These are phyloP conservation scores for Jackrogersella multiformis DNA, from an alignment of 495 filamentous ascomycete species.

Conservation along the genomic window DNA sequence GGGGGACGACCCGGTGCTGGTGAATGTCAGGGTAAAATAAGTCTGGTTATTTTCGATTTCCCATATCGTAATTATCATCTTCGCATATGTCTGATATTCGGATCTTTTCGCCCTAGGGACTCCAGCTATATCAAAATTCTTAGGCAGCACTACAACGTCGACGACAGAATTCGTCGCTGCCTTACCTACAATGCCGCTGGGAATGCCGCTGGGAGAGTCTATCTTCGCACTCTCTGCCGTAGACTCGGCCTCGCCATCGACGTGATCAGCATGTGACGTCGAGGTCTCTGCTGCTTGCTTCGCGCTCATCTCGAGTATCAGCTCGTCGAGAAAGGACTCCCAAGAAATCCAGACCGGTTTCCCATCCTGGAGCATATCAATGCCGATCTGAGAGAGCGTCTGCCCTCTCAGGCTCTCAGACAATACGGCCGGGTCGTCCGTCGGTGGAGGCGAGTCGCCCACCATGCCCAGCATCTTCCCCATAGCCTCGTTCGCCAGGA, in stretches of 20 bases:
- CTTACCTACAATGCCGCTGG: slow-evolving; percentile 18
- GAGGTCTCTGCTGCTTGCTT: slow-evolving; percentile 25
- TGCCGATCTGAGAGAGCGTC: slow-evolving; percentile 66
- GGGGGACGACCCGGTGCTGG: slow-evolving; percentile 52
- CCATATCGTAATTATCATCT: slow-evolving; percentile 75
- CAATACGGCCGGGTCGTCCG: slow-evolving; percentile 44
- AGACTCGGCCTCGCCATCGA: slow-evolving; percentile 33
- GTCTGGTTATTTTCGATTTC: slow-evolving; percentile 62
- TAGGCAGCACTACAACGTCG: slow-evolving; percentile 63
- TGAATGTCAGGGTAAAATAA: slow-evolving; percentile 74
- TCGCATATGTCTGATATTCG: slow-evolving; percentile 60
- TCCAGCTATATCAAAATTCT: slow-evolving; percentile 38
- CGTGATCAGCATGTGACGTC: not conserved
- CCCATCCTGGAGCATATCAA: slow-evolving; percentile 69
- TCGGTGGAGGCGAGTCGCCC: slow-evolving; percentile 35
- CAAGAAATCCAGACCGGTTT: slow-evolving; percentile 62
- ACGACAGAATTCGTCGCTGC: slow-evolving; percentile 60
- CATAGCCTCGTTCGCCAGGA: slow-evolving; percentile 78
- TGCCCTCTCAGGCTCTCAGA: slow-evolving; percentile 63
- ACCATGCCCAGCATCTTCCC: slow-evolving; percentile 66
- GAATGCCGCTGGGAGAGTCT: slow-evolving; percentile 1
- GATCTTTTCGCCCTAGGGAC: slow-evolving; percentile 45
- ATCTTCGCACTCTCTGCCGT: slow-evolving; percentile 13
- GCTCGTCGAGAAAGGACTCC: slow-evolving; percentile 63
- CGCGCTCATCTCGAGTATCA: slow-evolving; percentile 57